phyloP scores from a whole-genome alignment of 306 rosid genomes.

The Begonia fuchsioides region DNA sequence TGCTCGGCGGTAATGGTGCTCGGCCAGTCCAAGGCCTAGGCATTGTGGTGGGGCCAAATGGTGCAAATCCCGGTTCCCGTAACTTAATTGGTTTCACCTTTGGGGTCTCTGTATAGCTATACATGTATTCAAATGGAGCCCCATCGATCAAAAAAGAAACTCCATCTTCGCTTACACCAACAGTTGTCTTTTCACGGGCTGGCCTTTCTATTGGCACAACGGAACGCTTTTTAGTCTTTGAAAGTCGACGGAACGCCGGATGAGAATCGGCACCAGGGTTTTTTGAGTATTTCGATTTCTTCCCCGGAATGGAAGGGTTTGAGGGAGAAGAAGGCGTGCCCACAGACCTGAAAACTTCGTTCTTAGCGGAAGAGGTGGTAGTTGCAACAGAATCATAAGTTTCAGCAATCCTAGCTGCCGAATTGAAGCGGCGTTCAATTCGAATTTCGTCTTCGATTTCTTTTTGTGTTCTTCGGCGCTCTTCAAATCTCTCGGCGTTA shows the following conservation, averaged over 20 bases:
- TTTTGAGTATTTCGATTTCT: conserved; percentile 44
- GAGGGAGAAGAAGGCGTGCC: conserved; percentile 68
- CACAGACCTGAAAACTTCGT: conserved; percentile 21
- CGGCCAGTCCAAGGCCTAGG: conserved; percentile 78
- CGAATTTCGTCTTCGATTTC: conserved; percentile 64
- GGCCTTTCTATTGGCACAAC: conserved; percentile 15
- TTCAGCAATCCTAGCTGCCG: conserved; percentile 23
- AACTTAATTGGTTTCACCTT: conserved; percentile 55
- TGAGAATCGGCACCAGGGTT: conserved; percentile 30
- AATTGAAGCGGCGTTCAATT: conserved; percentile 49
- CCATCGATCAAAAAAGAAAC: conserved; percentile 39
- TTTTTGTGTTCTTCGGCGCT: conserved; percentile 38
- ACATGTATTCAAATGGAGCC: conserved; percentile 92
- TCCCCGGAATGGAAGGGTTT: conserved; percentile 52
- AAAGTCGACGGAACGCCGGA: conserved; percentile 36
- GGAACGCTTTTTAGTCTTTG: conserved; percentile 14
- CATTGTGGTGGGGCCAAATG: conserved; percentile 61
- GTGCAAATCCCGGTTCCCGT: conserved; percentile 53
- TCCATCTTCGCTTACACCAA: conserved; percentile 47
- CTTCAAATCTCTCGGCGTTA: conserved; percentile 50
- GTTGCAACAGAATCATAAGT: conserved; percentile 5
- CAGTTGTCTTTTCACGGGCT: conserved; percentile 20
- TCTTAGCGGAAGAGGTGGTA: conserved; percentile 7
- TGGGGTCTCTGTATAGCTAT: conserved; percentile 91
- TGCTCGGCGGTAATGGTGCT: conserved; percentile 68